Percentiles rank a stretch among this genome's conserved stretches.
Evolutionary conservation across 441 rosid genomes (phyloP).

Genomic region (Erodium moschatum): DNA sequence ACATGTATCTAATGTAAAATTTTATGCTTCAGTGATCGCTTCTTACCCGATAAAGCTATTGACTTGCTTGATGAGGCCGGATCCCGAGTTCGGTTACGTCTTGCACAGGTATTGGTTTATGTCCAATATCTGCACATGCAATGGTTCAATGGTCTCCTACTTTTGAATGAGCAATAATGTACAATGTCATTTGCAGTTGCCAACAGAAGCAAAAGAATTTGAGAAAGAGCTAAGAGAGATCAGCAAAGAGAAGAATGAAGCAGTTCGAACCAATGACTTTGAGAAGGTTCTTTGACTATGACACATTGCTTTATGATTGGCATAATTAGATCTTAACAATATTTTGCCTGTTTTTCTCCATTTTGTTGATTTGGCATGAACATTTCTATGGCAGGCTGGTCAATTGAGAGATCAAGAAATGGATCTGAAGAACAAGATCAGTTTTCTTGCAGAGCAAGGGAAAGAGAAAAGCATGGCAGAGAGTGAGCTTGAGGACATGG

Average conservation of each 20-base stretch:
- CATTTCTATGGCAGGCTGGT: constrained; percentile 55
- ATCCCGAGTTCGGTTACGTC: constrained; percentile 88
- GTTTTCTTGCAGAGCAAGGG: constrained; percentile 69
- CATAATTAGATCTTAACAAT: too few relatives aligned
- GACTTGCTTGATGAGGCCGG: constrained; percentile 99
- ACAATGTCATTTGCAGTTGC: constrained; percentile 44
- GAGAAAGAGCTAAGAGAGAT: constrained; percentile 90
- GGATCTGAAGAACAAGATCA: constrained; percentile 81
- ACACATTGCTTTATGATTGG: too few relatives aligned
- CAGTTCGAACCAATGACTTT: constrained; percentile 91
- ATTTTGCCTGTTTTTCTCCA: too few relatives aligned
- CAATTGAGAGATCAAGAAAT: constrained; percentile 84
- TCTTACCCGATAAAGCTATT: constrained; percentile 95
- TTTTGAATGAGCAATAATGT: neutral
- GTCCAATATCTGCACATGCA: neutral
- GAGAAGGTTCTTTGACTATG: constrained; percentile 51
- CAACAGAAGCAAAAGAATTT: constrained; percentile 94
- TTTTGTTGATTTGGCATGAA: too few relatives aligned
- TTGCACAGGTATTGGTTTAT: constrained; percentile 55
- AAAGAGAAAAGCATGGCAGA: constrained; percentile 94
- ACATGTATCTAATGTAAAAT: too few relatives aligned
- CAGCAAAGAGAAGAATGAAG: constrained; percentile 90
- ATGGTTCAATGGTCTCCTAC: neutral
- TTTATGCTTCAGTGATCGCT: constrained; percentile 57
- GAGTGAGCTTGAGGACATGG: constrained; percentile 62